Conservation (phyloP, 2,329 filamentous ascomycete species). For the Xylaria sp. region DNA sequence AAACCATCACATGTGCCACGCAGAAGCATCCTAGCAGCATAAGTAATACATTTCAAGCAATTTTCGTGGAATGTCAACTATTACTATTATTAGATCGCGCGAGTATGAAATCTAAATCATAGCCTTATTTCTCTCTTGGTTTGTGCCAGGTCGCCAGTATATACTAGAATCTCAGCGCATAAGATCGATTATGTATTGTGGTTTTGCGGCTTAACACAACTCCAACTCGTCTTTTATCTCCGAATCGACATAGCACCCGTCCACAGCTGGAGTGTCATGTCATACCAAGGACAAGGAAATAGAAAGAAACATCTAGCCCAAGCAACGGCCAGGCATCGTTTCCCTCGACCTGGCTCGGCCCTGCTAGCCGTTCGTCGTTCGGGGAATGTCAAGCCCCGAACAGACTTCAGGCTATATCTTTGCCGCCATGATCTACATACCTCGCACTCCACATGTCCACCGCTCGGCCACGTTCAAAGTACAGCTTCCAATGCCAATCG, state of each 20-base stretch:
- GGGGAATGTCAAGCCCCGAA: conserved; percentile 16
- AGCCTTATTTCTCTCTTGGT: background rate
- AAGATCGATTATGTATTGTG: background rate
- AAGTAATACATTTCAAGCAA: background rate
- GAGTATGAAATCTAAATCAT: background rate
- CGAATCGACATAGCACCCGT: background rate
- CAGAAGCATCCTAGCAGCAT: background rate
- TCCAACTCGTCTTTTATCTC: background rate
- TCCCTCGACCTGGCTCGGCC: background rate
- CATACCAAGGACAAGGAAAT: background rate
- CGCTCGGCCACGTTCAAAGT: background rate
- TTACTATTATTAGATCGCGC: background rate
- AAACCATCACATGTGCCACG: background rate
- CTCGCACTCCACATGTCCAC: conserved; percentile 18
- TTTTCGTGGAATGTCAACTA: background rate
- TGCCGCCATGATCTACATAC: conserved; percentile 20
- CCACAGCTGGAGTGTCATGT: background rate
- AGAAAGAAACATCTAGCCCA: background rate
- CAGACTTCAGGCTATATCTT: conserved; percentile 36
- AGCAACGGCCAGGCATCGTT: conserved; percentile 12
- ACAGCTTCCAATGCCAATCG: background rate
- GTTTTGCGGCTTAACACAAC: background rate
- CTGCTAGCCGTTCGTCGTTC: conserved; percentile 16
- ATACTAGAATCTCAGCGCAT: background rate
- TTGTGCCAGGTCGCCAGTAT: background rate